Evolutionary conservation across 371 early-diverging fungal genomes (phyloP).

Genomic region (Massospora cicadina): DNA sequence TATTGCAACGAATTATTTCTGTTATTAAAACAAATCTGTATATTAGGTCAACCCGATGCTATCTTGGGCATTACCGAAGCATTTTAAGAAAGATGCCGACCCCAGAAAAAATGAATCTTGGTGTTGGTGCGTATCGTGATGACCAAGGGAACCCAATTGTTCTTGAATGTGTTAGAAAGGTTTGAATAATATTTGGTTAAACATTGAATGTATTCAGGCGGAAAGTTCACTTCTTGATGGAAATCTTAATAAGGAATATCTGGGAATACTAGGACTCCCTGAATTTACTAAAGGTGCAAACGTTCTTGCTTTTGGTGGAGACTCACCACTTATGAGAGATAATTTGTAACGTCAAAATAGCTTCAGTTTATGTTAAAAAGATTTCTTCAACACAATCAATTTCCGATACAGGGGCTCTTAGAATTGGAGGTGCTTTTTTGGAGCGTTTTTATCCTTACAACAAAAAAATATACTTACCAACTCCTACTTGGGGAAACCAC

Average conservation of each 20-base stretch:
- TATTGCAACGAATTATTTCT: constrained; percentile 17
- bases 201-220: constrained; percentile 30
- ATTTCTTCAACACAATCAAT: constrained; percentile 84
- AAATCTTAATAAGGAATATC: constrained; percentile 85
- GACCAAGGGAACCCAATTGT: constrained; percentile 88
- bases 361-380: constrained; percentile 16
- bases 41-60: constrained; percentile 80
- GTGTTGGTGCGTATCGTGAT: constrained; percentile 96
- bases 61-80: constrained; percentile 94
- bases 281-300: constrained; percentile 67
- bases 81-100: constrained; percentile 77
- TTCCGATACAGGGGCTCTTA: constrained; percentile 94
- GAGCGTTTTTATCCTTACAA: constrained; percentile 58
- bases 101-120: constrained; percentile 91
- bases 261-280: constrained; percentile 83
- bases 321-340: constrained; percentile 45
- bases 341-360: constrained; percentile 33
- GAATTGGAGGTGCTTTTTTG: constrained; percentile 87
- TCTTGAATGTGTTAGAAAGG: constrained; percentile 69
- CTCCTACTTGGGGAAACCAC: constrained; percentile 97
- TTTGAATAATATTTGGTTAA: not conserved
- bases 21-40: not conserved
- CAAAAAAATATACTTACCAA: constrained; percentile 84
- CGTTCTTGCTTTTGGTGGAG: constrained; percentile 73
- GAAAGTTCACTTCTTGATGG: constrained; percentile 49